Percentiles rank a stretch among this genome's conserved stretches.
Conservation (phyloP, 2,329 filamentous ascomycete genomes). For the Beauveria asiatica region DNA sequence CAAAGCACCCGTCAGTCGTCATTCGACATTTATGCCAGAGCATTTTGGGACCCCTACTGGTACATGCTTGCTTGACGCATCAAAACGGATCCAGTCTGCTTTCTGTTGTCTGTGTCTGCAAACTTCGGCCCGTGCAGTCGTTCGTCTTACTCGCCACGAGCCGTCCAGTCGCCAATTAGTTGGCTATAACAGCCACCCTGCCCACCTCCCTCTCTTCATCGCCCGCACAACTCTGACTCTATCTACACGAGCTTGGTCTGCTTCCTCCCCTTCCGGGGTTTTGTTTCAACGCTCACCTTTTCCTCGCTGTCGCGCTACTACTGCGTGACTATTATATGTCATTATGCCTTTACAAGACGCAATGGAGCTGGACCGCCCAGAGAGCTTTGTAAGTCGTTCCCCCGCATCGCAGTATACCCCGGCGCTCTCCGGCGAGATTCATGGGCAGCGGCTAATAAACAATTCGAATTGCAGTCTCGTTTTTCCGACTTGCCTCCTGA, state of each 20-base stretch:
- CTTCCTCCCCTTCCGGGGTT: background rate
- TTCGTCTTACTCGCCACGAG: background rate
- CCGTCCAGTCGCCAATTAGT: background rate
- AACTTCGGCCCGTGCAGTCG: background rate
- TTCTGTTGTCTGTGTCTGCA: background rate
- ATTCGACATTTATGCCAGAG: background rate
- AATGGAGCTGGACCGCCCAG: background rate
- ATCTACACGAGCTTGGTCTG: background rate
- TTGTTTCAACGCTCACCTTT: background rate
- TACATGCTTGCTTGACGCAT: background rate
- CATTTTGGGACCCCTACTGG: background rate
- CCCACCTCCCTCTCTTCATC: background rate
- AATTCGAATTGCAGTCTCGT: conserved; percentile 23
- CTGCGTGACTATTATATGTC: background rate
- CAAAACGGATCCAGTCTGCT: background rate
- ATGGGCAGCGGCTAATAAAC: background rate
- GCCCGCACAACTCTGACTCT: background rate
- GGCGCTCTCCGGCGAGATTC: background rate
- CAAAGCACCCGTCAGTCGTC: background rate
- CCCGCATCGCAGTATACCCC: background rate
- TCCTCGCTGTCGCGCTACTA: background rate
- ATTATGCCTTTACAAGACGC: background rate
- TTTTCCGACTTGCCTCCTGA: conserved; percentile 38
- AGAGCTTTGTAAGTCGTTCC: background rate
- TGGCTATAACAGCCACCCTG: background rate